These are phyloP conservation scores for Collybia mongolica DNA, from an alignment of 768 basidiomycete genomes.

Conservation along the genomic window DNA sequence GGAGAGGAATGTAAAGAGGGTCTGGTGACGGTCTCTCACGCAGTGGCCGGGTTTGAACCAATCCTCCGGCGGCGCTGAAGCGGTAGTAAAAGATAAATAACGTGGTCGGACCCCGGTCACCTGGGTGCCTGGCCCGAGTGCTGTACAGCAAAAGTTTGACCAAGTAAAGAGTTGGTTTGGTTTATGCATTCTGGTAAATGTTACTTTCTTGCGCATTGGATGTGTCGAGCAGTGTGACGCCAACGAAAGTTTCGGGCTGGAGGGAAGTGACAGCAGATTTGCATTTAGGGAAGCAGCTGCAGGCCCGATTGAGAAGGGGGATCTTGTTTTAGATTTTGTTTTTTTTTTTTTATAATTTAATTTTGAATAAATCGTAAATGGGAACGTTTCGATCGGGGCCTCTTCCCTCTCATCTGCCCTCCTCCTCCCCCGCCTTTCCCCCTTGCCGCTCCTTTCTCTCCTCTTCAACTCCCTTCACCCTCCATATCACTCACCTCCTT, in stretches of 20 bases:
- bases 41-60: slow-evolving; percentile 11
- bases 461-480: neutral
- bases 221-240: too few species aligned
- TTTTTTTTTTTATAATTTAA: slow-evolving; percentile 21
- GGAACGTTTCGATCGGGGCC: slow-evolving; percentile 21
- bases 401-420: slow-evolving; percentile 9
- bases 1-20: neutral
- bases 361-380: slow-evolving; percentile 9
- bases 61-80: slow-evolving; percentile 15
- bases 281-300: too few species aligned
- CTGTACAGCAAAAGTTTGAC: too few species aligned
- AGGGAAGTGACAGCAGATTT: too few species aligned
- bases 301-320: neutral
- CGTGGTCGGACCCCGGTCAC: slow-evolving; percentile 14
- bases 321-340: slow-evolving; percentile 11
- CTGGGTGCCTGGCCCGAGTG: slow-evolving; percentile 9
- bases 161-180: too few species aligned
- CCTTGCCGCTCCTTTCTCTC: slow-evolving; percentile 13
- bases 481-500: too few species aligned
- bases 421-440: slow-evolving; percentile 21
- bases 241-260: too few species aligned
- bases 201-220: too few species aligned
- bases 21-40: slow-evolving; percentile 15
- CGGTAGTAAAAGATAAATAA: slow-evolving; percentile 5
- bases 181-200: too few species aligned